Percentiles rank a stretch among this genome's conserved stretches.
These are phyloP conservation scores for Leccinum incarnatum DNA, from an alignment of 768 basidiomycete species.

Conservation along the genomic window DNA sequence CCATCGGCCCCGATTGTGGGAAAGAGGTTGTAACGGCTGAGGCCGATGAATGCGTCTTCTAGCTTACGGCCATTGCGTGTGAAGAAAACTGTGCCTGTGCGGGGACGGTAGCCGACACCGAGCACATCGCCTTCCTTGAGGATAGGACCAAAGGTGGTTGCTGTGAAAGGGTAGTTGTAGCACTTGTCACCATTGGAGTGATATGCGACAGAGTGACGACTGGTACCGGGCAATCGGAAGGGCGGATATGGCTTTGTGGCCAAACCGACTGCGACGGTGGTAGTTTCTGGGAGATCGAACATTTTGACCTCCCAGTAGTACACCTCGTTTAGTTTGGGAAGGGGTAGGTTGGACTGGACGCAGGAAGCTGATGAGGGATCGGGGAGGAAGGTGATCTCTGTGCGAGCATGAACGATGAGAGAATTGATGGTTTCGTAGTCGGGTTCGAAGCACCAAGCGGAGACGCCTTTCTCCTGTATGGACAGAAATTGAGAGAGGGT, in stretches of 20 bases:
- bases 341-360: conserved; percentile 94
- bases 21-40: conserved; percentile 91
- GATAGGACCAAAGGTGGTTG: conserved; percentile 74
- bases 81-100: conserved; percentile 98
- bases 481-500: conserved; percentile 98
- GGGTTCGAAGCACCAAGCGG: conserved; percentile 99
- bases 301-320: conserved; percentile 99
- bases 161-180: conserved; percentile 94
- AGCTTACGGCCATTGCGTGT: conserved; percentile 96
- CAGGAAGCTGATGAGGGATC: conserved; percentile 91
- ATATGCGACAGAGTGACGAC: conserved; percentile 88
- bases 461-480: conserved; percentile 99
- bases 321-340: conserved; percentile 97
- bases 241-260: conserved; percentile 97
- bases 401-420: conserved; percentile 90
- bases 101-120: conserved; percentile 93
- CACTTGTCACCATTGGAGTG: conserved; percentile 97
- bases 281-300: conserved; percentile 90
- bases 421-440: conserved; percentile 95
- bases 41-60: conserved; percentile 92
- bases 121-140: conserved; percentile 95
- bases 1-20: conserved; percentile 97
- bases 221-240: conserved; percentile 87
- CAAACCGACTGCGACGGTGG: conserved; percentile 87
- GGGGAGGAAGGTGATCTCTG: conserved; percentile 97